Conservation (phyloP, 179 eudicot species). For the Sideroxylon spinosum region DNA sequence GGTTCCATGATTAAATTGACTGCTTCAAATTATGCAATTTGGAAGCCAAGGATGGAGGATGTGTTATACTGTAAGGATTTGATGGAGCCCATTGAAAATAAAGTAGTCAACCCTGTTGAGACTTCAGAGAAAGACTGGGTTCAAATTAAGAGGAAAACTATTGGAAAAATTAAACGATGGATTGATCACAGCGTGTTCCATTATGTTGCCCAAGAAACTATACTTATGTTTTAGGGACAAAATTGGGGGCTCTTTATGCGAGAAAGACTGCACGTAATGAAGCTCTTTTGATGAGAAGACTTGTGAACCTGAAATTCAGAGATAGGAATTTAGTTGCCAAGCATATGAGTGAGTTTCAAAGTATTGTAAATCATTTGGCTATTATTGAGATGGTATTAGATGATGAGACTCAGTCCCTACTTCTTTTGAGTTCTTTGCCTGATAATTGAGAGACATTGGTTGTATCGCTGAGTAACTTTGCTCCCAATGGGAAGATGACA, state of each 20-base stretch:
- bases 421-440: no score
- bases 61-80: background rate
- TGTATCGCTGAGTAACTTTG: no score
- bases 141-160: background rate
- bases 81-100: background rate
- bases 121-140: background rate
- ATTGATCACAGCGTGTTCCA: background rate
- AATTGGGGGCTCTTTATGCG: background rate
- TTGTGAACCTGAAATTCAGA: background rate
- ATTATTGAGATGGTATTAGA: background rate
- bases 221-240: background rate
- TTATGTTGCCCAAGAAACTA: background rate
- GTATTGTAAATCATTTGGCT: background rate
- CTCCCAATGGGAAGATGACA: background rate
- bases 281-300: background rate
- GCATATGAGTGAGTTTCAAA: background rate
- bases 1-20: no score
- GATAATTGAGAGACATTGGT: no score
- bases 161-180: background rate
- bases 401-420: no score
- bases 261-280: background rate
- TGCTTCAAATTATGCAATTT: no score
- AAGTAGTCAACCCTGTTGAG: background rate
- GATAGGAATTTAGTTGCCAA: background rate
- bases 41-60: no score